Evolutionary conservation across 139 green algal species (phyloP).

Genomic region (Volvox africanus): DNA sequence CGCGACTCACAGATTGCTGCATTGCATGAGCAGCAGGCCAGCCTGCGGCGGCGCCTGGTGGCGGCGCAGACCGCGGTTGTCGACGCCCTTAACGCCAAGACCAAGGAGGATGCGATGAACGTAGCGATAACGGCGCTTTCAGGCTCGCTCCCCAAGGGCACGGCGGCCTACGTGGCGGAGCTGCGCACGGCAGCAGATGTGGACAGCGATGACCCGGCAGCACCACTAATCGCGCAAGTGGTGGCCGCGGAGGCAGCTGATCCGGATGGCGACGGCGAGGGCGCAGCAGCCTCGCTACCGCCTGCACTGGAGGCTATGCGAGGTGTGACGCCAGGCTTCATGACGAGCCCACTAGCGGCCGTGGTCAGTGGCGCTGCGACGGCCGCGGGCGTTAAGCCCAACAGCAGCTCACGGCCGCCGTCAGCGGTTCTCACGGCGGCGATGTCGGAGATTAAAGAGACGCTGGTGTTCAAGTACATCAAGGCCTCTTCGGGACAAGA

Average conservation of each 20-base stretch:
- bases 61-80: constrained; percentile 15
- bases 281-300: not conserved
- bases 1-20: constrained; percentile 15
- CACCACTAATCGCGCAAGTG: not conserved
- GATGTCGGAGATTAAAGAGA: constrained; percentile 30
- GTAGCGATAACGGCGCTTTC: constrained; percentile 28
- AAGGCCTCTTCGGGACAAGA: constrained; percentile 36
- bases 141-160: constrained; percentile 37
- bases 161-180: constrained; percentile 50
- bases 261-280: not conserved
- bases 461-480: constrained; percentile 51
- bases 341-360: constrained; percentile 39
- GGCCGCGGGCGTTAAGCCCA: not conserved
- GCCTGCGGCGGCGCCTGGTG: constrained; percentile 43
- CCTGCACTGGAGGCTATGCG: not conserved
- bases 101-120: constrained; percentile 47
- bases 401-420: not conserved
- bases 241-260: constrained; percentile 1
- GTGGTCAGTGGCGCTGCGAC: not conserved
- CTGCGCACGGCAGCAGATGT: constrained; percentile 42
- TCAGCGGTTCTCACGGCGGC: not conserved
- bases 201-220: constrained; percentile 33
- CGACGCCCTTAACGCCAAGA: constrained; percentile 49
- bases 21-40: constrained; percentile 31
- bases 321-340: constrained; percentile 23